Percentiles rank a stretch among this genome's conserved stretches.
These are phyloP conservation scores for Ampelocalamus luodianensis DNA, from an alignment of 176 grass and related monocot species.

Conservation along the genomic window DNA sequence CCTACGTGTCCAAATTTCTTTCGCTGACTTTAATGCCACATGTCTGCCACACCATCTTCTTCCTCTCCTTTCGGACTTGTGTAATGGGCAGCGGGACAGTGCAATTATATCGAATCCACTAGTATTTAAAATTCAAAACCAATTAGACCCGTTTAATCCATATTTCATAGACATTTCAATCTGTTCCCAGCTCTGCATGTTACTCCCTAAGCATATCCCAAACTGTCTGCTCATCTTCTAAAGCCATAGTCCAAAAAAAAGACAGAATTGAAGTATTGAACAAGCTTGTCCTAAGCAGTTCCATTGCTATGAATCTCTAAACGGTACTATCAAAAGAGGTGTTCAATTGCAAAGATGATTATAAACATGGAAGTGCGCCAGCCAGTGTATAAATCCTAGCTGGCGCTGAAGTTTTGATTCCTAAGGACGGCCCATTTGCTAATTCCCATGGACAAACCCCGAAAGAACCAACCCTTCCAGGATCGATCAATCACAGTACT, in stretches of 20 bases:
- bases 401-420: neutral
- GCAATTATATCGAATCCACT: neutral
- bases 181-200: neutral
- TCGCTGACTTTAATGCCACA: no score
- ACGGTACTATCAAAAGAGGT: neutral
- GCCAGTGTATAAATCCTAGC: neutral
- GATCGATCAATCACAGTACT: neutral
- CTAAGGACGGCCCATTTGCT: neutral
- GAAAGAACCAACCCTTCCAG: neutral
- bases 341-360: neutral
- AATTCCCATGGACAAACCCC: neutral
- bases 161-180: neutral
- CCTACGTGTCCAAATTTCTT: no score
- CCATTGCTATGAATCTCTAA: neutral
- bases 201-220: neutral
- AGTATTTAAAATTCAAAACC: neutral
- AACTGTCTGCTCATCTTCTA: neutral
- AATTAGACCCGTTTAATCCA: neutral
- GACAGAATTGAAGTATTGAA: neutral
- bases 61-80: no score
- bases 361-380: neutral
- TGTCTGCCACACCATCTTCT: no score
- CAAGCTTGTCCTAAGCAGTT: neutral
- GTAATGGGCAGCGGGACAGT: no score
- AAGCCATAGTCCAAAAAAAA: neutral